phyloP scores from a whole-genome alignment of 148 eudicot genomes.

The Rhododendron molle region DNA sequence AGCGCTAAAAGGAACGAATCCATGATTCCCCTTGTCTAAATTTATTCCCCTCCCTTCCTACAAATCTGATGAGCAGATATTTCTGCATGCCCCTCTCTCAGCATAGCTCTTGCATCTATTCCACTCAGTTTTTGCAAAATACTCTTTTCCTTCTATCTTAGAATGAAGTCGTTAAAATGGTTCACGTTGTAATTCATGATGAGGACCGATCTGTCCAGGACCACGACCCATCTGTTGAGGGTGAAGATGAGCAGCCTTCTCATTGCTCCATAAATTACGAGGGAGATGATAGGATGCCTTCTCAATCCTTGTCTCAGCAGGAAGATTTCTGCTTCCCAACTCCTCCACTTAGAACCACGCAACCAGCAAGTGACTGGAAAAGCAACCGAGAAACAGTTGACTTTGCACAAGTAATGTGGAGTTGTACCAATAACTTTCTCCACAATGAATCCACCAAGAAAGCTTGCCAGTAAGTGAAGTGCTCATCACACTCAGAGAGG shows the following conservation, averaged over 20 bases:
- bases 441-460: not conserved
- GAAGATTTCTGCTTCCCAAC: not conserved
- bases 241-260: not conserved
- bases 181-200: not conserved
- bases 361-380: not conserved
- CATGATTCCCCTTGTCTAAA: not conserved
- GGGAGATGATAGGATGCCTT: not conserved
- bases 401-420: not conserved
- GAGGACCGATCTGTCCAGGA: not conserved
- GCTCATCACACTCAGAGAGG: not conserved
- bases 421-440: not conserved
- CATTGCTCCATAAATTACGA: not conserved
- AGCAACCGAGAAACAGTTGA: not conserved
- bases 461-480: not conserved
- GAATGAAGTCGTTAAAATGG: not conserved
- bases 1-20: not conserved
- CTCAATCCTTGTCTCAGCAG: not conserved
- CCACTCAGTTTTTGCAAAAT: not conserved
- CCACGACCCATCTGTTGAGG: not conserved
- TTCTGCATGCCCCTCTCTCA: not conserved
- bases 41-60: not conserved
- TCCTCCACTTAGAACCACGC: not conserved
- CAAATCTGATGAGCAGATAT: not conserved
- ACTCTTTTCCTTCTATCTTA: not conserved
- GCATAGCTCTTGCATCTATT: not conserved